Percentiles rank a stretch among this genome's conserved stretches.
Conservation (phyloP, 169 alveolate species). For the Perkinsus chesapeaki region DNA sequence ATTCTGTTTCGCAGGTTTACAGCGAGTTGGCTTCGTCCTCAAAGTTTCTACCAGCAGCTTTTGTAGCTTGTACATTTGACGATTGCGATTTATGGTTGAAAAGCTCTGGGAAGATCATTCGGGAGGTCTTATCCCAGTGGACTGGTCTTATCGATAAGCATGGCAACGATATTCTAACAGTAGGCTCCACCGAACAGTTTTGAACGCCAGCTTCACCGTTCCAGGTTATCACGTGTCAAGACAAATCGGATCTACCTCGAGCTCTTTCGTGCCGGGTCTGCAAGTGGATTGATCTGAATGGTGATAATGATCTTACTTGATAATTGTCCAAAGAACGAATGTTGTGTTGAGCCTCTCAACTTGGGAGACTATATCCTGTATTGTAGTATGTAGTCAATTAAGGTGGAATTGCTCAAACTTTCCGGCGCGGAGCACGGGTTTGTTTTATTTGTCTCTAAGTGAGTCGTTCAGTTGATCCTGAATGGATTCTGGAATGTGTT, state of each 20-base stretch:
- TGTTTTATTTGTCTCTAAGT: too few relatives aligned
- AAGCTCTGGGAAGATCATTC: background rate
- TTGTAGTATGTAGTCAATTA: too few relatives aligned
- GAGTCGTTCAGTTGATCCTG: too few relatives aligned
- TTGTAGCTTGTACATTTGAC: background rate
- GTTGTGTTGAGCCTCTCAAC: too few relatives aligned
- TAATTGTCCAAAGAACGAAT: too few relatives aligned
- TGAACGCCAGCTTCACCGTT: background rate
- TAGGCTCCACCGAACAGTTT: background rate
- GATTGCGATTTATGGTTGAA: background rate
- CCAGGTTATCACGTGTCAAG: background rate
- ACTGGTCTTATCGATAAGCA: background rate
- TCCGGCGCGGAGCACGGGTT: too few relatives aligned
- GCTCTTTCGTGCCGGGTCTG: background rate
- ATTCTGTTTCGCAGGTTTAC: background rate
- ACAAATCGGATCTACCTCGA: background rate
- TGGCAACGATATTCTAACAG: background rate
- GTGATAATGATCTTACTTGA: too few relatives aligned
- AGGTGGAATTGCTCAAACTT: too few relatives aligned
- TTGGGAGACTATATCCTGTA: too few relatives aligned
- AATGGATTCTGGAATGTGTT: too few relatives aligned
- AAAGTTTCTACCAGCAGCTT: background rate
- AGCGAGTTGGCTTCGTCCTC: background rate
- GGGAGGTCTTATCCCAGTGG: background rate
- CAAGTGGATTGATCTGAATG: background rate